phyloP scores from a whole-genome alignment of 371 early-diverging fungal genomes.

The Batkoa obscura region DNA sequence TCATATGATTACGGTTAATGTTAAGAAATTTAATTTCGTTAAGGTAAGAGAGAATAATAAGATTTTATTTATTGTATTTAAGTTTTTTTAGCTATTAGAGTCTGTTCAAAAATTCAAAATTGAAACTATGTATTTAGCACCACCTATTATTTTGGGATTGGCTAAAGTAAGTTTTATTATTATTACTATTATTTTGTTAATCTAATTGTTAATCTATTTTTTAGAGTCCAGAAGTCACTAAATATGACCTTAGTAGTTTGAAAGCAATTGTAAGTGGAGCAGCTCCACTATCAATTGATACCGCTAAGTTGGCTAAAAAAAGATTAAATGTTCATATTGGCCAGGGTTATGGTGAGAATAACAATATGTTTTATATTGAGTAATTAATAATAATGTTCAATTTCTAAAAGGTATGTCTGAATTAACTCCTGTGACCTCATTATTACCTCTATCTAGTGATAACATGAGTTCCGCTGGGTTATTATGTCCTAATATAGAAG shows the following conservation, averaged over 20 bases:
- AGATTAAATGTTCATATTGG: not conserved
- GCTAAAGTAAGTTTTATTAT: conserved; percentile 41
- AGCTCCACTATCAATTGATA: conserved; percentile 50
- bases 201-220: not conserved
- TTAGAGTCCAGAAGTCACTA: conserved; percentile 33
- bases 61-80: not conserved
- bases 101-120: conserved; percentile 28
- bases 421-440: conserved; percentile 21
- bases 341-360: conserved; percentile 8
- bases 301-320: not conserved
- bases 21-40: not conserved
- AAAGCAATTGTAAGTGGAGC: conserved; percentile 49
- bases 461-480: conserved; percentile 42
- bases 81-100: conserved; percentile 25
- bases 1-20: conserved; percentile 8
- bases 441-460: conserved; percentile 19
- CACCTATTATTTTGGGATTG: conserved; percentile 58
- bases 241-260: conserved; percentile 42
- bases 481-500: conserved; percentile 42
- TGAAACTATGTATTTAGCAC: conserved; percentile 41
- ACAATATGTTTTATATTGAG: not conserved
- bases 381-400: not conserved
- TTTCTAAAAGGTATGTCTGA: conserved; percentile 39
- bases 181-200: conserved; percentile 12
- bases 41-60: not conserved